Evolutionary conservation across 2,329 filamentous ascomycete genomes (phyloP).

Genomic region (Nemania sp.): DNA sequence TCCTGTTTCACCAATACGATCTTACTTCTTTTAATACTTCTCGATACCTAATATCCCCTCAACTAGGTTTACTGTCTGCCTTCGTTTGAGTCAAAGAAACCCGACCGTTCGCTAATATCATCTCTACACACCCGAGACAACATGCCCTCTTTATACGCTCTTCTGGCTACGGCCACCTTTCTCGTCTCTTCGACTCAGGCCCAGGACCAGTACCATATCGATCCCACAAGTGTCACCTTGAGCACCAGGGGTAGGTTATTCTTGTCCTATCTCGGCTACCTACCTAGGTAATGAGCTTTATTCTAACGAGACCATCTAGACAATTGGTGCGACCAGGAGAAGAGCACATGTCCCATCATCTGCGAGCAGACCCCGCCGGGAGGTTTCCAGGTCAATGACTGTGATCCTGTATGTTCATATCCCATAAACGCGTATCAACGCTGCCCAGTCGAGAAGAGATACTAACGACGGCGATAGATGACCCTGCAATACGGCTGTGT

Average conservation of each 20-base stretch:
- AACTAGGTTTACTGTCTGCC: not conserved
- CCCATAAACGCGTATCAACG: too few species aligned
- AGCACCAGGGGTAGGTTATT: constrained; percentile 53
- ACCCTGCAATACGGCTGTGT: constrained; percentile 71
- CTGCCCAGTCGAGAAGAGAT: not conserved
- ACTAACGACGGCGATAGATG: constrained; percentile 44
- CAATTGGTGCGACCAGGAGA: constrained; percentile 68
- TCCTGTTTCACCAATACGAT: constrained; percentile 6
- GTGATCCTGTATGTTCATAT: constrained; percentile 60
- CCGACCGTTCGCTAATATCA: not conserved
- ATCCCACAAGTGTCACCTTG: constrained; percentile 62
- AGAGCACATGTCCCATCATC: constrained; percentile 68
- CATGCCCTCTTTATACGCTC: constrained; percentile 60
- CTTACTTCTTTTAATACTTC: constrained; percentile 15
- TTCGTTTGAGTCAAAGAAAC: constrained; percentile 11
- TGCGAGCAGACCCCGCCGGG: constrained; percentile 63
- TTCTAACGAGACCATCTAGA: constrained; percentile 40
- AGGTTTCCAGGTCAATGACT: constrained; percentile 63
- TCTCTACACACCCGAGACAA: not conserved
- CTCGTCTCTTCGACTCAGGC: constrained; percentile 57
- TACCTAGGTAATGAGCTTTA: not conserved
- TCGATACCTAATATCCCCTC: constrained; percentile 1
- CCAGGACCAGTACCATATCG: constrained; percentile 57
- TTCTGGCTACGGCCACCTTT: constrained; percentile 58
- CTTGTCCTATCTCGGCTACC: not conserved